Conservation (phyloP, 2,329 filamentous ascomycete genomes). For the Fusarium sp. region DNA sequence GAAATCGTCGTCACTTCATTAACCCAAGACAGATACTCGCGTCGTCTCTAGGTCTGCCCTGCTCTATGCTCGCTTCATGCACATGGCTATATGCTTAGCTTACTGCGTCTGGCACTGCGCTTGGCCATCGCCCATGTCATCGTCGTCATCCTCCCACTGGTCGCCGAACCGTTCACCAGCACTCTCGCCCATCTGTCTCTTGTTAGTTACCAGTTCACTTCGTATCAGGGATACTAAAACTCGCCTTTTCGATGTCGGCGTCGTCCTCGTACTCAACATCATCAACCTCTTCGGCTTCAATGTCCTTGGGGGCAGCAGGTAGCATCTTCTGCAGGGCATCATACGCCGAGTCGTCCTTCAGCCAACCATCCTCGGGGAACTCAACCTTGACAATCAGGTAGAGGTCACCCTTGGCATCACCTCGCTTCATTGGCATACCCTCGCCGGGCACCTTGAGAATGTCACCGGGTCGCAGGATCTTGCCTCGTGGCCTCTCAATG, state of each 20-base stretch:
- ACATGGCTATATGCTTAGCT: constrained; percentile 56
- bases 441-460: constrained; percentile 88
- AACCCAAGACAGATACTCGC: constrained; percentile 25
- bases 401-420: constrained; percentile 85
- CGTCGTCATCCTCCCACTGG: constrained; percentile 76
- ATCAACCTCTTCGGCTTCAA: constrained; percentile 81
- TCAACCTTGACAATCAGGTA: constrained; percentile 88
- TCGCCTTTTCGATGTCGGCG: constrained; percentile 82
- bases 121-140: constrained; percentile 73
- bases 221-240: constrained; percentile 35
- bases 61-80: constrained; percentile 16
- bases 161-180: constrained; percentile 74
- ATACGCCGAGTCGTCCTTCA: constrained; percentile 77
- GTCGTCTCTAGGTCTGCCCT: constrained; percentile 20
- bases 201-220: constrained; percentile 20
- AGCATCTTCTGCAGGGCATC: constrained; percentile 80
- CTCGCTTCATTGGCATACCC: constrained; percentile 93
- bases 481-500: constrained; percentile 82
- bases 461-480: constrained; percentile 85
- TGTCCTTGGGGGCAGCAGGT: constrained; percentile 71
- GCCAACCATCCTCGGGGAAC: constrained; percentile 90
- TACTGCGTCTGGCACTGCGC: constrained; percentile 82
- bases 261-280: constrained; percentile 90
- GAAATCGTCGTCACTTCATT: constrained; percentile 44
- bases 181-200: constrained; percentile 74